Evolutionary conservation across 2,329 filamentous ascomycete species (phyloP), one percentile per base, ranked within the genome.

Genomic region (Aspergillus costaricaensis): DNA sequence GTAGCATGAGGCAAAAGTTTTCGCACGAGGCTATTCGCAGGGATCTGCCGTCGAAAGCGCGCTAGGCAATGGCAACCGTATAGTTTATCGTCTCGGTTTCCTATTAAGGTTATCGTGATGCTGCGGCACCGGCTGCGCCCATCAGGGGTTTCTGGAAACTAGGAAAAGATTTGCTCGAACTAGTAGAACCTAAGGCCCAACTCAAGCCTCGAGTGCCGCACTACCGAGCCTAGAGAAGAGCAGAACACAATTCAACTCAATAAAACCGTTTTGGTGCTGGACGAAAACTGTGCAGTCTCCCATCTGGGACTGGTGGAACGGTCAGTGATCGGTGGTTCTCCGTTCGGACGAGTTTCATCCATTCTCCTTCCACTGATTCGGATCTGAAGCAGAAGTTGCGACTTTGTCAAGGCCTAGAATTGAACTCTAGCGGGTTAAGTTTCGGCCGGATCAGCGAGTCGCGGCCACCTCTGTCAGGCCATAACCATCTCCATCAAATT

Each of bases 31-130:
- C 27, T 30, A 32, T 32, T 30, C 17, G 5, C 47, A 50, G 47
- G 12, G 47, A 50, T 30, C 47, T 50, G 47, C 15, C 47, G 17
- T 17, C 9, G 25, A 50, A 17, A 15, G 23, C 17, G 25, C 47
- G 25, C 47, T 50, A 50, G 25, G 25, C 7, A 50, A 32, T 12
- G n/a, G 23, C 23, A 30, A 10, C 25, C 25, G 47, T 17, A 50
- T 50, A 50, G 47, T 50, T 32, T 12, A 50, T 55, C 53, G 53
- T 55, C 53, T 55, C 53, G 25, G 27, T 47, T 55, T 44, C 53
- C 53, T 55, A 55, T 32, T 47, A 38, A 55, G 41, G 53, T 55
- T 55, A 55, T 55, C 53, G 39, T 32, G 53, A 55, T 41, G 36
- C 32, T 53, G 51, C 51, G 51, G 36, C 36, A 17, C 19, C 53